Evolutionary conservation across 106 monocot species (phyloP), one percentile per base, ranked within the genome.

Genomic region (Dioscorea zingiberensis): DNA sequence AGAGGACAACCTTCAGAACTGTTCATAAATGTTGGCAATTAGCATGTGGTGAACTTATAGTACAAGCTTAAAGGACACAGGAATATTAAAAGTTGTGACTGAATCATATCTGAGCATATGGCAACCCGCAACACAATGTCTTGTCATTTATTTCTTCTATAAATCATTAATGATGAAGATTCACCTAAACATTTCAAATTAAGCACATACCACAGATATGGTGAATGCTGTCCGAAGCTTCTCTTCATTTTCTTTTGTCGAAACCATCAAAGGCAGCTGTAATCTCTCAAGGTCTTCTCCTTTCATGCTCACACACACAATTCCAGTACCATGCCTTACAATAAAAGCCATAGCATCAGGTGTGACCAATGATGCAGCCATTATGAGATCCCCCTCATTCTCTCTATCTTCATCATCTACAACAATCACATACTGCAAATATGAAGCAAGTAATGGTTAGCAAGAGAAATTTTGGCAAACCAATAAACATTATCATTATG

Each of bases 301-400:
- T 75, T 66, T 80, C 80, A 80, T 80, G 70, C 74, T 75, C 15
- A 80, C 80, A 54, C 74, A 75, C 2, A 80, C 74, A 55, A 80
- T 80, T 56, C 80, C 80, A 54, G 80, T 80, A 3, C 80, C 74
- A 70, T 80, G 80, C 65, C 75, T 80, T 60, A 80, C 80, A 65
- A 71, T 61, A 25, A 80, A 80, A 46, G 75, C 75, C 74, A 80
- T 80, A 27, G 70, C 74, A 23, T 80, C 75, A 53, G 80, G 80
- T 60, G 74, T 80, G 54, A 67, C 80, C 38, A 71, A 13, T n/a
- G 75, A 71, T 57, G 81, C 81, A 28, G 85, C 67, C 78, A 82
- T 82, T 77, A 85, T 81, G 54, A 85, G 78, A 72, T 85, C 85
- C 18, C 85, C 85, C 64, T 85, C 74, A 61, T 85, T 85, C 72